These are phyloP conservation scores for Venturia carpophila DNA, from an alignment of 2,329 filamentous ascomycete genomes.

Conservation along the genomic window DNA sequence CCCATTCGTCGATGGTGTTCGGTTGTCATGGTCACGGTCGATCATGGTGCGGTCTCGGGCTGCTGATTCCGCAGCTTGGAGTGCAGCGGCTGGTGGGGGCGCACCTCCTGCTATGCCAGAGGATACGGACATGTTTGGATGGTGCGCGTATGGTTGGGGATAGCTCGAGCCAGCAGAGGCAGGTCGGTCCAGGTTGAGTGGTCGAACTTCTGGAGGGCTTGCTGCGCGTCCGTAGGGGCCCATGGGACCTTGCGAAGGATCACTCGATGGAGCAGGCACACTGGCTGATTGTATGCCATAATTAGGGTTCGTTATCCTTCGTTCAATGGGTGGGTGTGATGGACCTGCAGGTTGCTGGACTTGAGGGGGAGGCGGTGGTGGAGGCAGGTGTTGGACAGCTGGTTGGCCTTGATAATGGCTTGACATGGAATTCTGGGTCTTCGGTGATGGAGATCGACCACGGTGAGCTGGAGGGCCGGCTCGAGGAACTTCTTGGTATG, in stretches of 20 bases:
- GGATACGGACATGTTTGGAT: slow-evolving; percentile 53
- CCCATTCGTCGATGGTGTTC: slow-evolving; percentile 58
- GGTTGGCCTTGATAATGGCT: slow-evolving; percentile 39
- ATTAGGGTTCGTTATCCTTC: slow-evolving; percentile 40
- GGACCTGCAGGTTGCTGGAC: slow-evolving; percentile 35
- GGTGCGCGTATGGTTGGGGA: slow-evolving; percentile 69
- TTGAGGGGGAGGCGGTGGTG: slow-evolving; percentile 39
- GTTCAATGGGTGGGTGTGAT: slow-evolving; percentile 43
- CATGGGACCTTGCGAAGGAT: slow-evolving; percentile 39
- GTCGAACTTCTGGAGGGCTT: slow-evolving; percentile 75
- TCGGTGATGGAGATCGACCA: slow-evolving; percentile 51
- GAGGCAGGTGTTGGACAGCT: slow-evolving; percentile 24
- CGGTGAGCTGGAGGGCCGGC: slow-evolving; percentile 38
- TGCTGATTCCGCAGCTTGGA: slow-evolving; percentile 60
- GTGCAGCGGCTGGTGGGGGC: slow-evolving; percentile 56
- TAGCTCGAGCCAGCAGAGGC: slow-evolving; percentile 88
- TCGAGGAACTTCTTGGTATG: slow-evolving; percentile 59
- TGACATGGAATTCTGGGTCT: slow-evolving; percentile 47
- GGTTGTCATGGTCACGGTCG: slow-evolving; percentile 56
- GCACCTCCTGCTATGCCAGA: slow-evolving; percentile 61
- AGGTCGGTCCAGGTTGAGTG: slow-evolving; percentile 67
- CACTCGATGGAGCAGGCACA: slow-evolving; percentile 47
- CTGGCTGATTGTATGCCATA: slow-evolving; percentile 36
- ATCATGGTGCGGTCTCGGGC: slow-evolving; percentile 34
- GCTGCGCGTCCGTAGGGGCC: slow-evolving; percentile 64